phyloP scores from a whole-genome alignment of 352 stramenopile species.

The Hyaloperonospora brassicae region DNA sequence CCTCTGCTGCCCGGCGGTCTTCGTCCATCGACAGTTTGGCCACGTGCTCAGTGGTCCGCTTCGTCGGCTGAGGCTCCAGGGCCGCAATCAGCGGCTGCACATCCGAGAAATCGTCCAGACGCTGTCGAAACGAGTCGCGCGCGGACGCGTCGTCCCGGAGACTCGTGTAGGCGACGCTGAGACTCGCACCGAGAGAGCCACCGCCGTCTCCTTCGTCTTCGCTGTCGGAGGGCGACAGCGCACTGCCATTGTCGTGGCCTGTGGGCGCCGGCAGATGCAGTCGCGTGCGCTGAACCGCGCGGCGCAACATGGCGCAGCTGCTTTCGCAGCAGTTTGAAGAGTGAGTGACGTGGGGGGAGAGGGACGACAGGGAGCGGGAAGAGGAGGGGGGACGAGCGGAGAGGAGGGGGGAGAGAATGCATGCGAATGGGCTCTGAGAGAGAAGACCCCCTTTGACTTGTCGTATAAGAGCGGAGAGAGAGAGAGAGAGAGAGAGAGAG shows the following conservation, averaged over 20 bases:
- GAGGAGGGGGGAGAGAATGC: too few species aligned
- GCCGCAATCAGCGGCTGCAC: slow-evolving; percentile 15
- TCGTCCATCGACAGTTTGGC: slow-evolving; percentile 34
- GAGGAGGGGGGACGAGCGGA: too few species aligned
- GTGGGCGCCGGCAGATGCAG: slow-evolving; percentile 53
- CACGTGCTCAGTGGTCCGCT: slow-evolving; percentile 12
- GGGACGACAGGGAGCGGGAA: too few species aligned
- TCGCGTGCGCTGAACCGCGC: slow-evolving; percentile 43
- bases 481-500: too few species aligned
- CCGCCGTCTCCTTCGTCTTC: slow-evolving; percentile 9
- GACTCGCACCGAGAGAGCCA: slow-evolving; percentile 6
- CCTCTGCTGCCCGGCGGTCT: slow-evolving; percentile 40
- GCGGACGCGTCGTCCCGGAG: slow-evolving; percentile 22
- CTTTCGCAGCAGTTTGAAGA: neutral
- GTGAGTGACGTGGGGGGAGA: neutral
- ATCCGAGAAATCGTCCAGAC: slow-evolving; percentile 24
- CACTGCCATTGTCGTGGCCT: slow-evolving; percentile 41
- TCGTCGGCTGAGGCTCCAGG: slow-evolving; percentile 1
- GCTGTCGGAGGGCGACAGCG: too few species aligned
- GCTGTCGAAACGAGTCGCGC: slow-evolving; percentile 25
- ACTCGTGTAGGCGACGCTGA: slow-evolving; percentile 43
- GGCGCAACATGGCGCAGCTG: slow-evolving; percentile 41
- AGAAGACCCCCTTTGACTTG: too few species aligned
- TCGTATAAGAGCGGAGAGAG: too few species aligned
- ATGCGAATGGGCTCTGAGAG: too few species aligned